Percentiles rank a stretch among this genome's conserved stretches.
phyloP scores from a whole-genome alignment of 805 yeast species.

The Myxozyma monticola region DNA sequence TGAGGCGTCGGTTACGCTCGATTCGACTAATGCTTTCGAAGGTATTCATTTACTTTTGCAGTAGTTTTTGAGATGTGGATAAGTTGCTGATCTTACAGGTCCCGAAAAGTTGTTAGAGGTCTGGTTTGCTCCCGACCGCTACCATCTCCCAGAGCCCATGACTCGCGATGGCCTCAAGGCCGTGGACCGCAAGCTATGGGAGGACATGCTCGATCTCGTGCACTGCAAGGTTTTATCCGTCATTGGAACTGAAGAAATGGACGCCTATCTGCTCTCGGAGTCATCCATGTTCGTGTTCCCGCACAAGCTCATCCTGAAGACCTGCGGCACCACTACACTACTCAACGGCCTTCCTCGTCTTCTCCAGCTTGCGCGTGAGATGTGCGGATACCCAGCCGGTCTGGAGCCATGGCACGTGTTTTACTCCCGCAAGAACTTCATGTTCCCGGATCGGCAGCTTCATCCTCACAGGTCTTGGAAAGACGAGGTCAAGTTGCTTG shows the following conservation, averaged over 20 bases:
- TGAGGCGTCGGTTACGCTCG: slow-evolving; percentile 72
- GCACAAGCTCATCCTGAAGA: slow-evolving; percentile 81
- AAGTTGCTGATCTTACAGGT: slow-evolving; percentile 39
- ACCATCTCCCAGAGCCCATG: slow-evolving; percentile 43
- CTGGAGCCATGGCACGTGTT: slow-evolving; percentile 63
- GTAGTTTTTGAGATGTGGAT: slow-evolving; percentile 4
- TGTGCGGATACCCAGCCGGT: slow-evolving; percentile 44
- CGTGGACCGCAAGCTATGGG: slow-evolving; percentile 70
- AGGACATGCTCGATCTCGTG: slow-evolving; percentile 71
- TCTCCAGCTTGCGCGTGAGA: slow-evolving; percentile 50
- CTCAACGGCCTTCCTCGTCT: slow-evolving; percentile 70
- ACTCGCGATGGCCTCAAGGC: slow-evolving; percentile 51
- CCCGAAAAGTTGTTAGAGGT: slow-evolving; percentile 92
- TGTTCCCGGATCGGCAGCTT: slow-evolving; percentile 85
- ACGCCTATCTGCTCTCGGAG: slow-evolving; percentile 85
- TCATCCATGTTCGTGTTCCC: slow-evolving; percentile 86
- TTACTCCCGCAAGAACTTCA: slow-evolving; percentile 86
- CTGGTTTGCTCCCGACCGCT: slow-evolving; percentile 69
- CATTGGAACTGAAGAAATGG: slow-evolving; percentile 63
- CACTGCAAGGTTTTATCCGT: slow-evolving; percentile 86
- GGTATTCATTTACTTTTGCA: slow-evolving; percentile 38
- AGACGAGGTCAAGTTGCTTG: slow-evolving; percentile 70
- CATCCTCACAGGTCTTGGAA: slow-evolving; percentile 84
- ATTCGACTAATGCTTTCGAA: slow-evolving; percentile 90
- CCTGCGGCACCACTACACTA: slow-evolving; percentile 96